Evolutionary conservation across 148 eudicot genomes (phyloP).

Genomic region (Rhododendron griersonianum): DNA sequence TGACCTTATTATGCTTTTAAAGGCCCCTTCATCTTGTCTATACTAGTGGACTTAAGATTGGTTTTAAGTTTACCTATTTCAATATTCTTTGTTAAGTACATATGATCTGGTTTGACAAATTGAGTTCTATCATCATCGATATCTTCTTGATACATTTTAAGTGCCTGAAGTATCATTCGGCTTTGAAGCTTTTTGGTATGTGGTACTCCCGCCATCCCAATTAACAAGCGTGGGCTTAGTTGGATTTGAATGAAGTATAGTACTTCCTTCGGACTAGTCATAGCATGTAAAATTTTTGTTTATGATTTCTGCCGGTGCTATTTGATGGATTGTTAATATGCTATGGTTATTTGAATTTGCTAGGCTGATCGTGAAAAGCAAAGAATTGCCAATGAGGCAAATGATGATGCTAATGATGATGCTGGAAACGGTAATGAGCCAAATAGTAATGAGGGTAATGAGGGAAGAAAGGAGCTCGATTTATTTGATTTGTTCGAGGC

Average conservation of each 20-base stretch:
- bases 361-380: no score
- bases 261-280: neutral
- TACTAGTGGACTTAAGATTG: neutral
- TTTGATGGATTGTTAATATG: no score
- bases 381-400: no score
- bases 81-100: neutral
- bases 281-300: neutral
- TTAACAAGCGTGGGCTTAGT: neutral
- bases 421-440: no score
- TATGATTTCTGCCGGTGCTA: no score
- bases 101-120: neutral
- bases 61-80: neutral
- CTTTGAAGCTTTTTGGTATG: neutral
- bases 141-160: neutral
- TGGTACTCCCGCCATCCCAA: neutral
- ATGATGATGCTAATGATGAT: no score
- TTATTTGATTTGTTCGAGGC: no score
- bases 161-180: neutral
- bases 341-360: no score
- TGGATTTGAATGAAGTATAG: neutral
- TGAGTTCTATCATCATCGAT: neutral
- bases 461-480: no score
- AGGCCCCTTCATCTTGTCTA: neutral
- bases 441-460: no score
- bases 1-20: neutral